These are phyloP conservation scores for Chrysochromulina parva DNA, from an alignment of 78 protist genomes.

Conservation along the genomic window DNA sequence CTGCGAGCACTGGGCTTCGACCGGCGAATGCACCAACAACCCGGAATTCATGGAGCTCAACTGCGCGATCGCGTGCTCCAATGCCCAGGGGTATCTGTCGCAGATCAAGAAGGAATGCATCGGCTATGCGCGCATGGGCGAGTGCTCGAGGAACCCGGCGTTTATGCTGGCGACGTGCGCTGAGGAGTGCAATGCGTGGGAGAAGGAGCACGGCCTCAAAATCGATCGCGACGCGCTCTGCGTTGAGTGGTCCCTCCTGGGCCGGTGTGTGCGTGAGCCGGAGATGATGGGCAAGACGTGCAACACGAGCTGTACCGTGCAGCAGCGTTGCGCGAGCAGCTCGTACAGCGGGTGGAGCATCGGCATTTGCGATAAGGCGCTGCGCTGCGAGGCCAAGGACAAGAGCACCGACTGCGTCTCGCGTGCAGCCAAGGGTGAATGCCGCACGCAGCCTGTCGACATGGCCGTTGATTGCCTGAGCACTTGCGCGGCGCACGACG, in stretches of 20 bases:
- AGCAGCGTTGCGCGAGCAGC: not conserved
- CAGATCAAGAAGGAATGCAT: not conserved
- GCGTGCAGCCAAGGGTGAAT: not conserved
- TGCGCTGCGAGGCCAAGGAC: constrained; percentile 7
- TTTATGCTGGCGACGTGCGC: not conserved
- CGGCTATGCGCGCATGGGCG: not conserved
- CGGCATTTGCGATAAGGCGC: constrained; percentile 14
- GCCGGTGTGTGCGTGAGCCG: not conserved
- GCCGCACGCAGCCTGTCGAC: not conserved
- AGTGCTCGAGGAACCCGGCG: constrained; percentile 18
- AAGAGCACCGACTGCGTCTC: not conserved
- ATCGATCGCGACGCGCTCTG: not conserved
- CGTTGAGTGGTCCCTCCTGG: not conserved
- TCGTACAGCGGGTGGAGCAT: not conserved
- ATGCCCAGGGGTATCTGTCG: not conserved
- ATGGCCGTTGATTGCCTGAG: not conserved
- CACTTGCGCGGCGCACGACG: not conserved
- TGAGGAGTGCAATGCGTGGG: not conserved
- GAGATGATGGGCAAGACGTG: not conserved
- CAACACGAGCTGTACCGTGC: constrained; percentile 1
- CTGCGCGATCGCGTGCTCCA: not conserved
- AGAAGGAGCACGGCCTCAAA: not conserved
- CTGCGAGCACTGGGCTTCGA: not conserved
- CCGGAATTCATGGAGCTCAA: not conserved
- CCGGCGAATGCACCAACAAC: not conserved